Evolutionary conservation across 441 rosid genomes (phyloP).

Genomic region (Adansonia grandidieri): DNA sequence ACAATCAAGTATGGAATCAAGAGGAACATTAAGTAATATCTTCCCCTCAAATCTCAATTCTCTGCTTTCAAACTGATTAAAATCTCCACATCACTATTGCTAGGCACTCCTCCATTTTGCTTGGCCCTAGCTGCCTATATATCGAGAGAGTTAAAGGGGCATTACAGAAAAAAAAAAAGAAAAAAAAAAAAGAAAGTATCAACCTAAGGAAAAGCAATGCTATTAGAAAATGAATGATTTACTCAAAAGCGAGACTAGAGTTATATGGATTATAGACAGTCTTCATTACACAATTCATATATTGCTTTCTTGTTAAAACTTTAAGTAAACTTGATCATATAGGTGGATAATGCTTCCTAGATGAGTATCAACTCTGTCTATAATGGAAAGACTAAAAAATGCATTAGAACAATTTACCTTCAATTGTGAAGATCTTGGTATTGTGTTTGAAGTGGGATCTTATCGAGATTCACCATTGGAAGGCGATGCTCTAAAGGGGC

Average conservation of each 20-base stretch:
- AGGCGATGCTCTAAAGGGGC: background rate
- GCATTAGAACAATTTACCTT: conserved; percentile 17
- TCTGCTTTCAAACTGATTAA: conserved; percentile 26
- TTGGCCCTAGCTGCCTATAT: conserved; percentile 24
- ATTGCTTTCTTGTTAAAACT: no score
- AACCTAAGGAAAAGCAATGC: background rate
- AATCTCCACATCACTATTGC: background rate
- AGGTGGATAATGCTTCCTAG: background rate
- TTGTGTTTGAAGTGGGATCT: background rate
- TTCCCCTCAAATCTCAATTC: conserved; percentile 26
- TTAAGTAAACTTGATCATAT: background rate
- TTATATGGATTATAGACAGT: background rate
- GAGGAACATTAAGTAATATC: conserved; percentile 11
- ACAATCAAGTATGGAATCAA: background rate
- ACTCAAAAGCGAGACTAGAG: background rate
- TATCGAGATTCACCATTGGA: background rate
- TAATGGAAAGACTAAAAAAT: background rate
- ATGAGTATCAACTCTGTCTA: background rate
- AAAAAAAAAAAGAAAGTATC: no score
- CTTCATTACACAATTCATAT: background rate
- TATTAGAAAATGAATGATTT: background rate
- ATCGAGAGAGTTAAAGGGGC: background rate
- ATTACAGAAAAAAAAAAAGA: background rate
- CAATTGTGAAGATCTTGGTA: background rate
- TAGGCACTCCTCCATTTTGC: background rate